Base-by-base conservation (phyloP, 2,329 filamentous ascomycete species). In the Dryadomyces quercivorus region DNA sequence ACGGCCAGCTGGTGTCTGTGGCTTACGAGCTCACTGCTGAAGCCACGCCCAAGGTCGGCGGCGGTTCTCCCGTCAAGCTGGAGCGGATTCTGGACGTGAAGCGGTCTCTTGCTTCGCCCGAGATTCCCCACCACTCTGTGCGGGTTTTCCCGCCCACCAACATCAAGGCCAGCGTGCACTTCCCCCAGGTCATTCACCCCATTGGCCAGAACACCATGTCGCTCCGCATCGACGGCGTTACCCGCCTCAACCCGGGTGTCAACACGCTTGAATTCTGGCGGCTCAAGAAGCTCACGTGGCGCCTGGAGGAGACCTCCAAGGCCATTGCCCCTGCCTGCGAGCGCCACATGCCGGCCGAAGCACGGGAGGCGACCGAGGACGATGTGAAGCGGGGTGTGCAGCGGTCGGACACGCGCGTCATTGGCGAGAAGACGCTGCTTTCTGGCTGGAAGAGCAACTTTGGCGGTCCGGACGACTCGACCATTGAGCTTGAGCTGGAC, bases 91-190 rank as follows among this genome's bases (percentile, higher is more conserved):
- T 97, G 47, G 75, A 83, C 54, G 78, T 97, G 61, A 85, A 85
- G 71, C 87, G 92, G 58, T 86, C 90, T 38, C 80, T 97, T 26
- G 77, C 72, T 8, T 70, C 85, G 53, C 81, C 88, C 2, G 86
- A 89, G 50, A 76, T 80, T 53, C 89, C 94, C 58, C 92, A 94
- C 70, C 85, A 91, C 70, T 94, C 88, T 16, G 84, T 95, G 59
- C 88, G 92, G 64, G 87, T 97, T 64, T 98, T 98, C 71, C 93
- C 92, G 50, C 92, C 93, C 0, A 98, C 93, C 61, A 93, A 95
- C 70, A 84, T 98, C 63, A 91, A 88, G 61, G 87, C 89, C 56
- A 85, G 84, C 64, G 86, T 93, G 59, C 84, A 88, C 63, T 84
- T 95, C 59, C 85, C 85, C 49, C 82, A 88, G 42, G 81, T 95